Base-by-base conservation (phyloP, 1,284 basidiomycete genomes). In the Fomitiporia mediterranea region DNA sequence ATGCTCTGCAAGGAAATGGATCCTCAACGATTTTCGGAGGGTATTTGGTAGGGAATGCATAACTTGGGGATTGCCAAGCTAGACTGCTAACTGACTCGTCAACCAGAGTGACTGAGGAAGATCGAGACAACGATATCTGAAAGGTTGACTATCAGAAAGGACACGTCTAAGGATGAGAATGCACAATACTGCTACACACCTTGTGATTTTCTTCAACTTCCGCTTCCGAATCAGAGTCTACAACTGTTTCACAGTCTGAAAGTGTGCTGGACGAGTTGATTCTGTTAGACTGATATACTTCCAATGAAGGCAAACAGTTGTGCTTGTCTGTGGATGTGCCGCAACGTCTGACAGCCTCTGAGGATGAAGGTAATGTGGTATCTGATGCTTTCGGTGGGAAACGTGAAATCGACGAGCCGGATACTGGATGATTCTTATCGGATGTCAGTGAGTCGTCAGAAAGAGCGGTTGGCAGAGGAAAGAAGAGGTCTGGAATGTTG, bases 1-100 rank as follows among this genome's bases (percentile, higher is more conserved):
- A 3, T 13, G 8, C 23, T 8, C 39, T 40, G 39, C 44, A 50
- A 11, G 46, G 35, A 42, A 50, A 50, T 3, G 46, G 53, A 28
- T 49, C 53, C 9, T 49, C 53, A 7, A 38, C 5, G 15, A 30
- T 3, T 15, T 39, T 19, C 4, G 53, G 53, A 21, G 53, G 46
- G 30, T 49, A 48, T 2, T 28, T 19, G 4, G 46, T 55, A 15
- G 44, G 46, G 25, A n/a, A 49, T 15, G 34, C 46, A 42, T 50
- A 50, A 3, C 11, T 28, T 2, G 51, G 51, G 15, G 40, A 15
- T 21, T 37, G 3, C 17, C 2, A 21, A 13, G 6, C 21, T 15
- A 30, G 13, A 4, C 19, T n/a, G 7, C 9, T 5, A 15, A 4
- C 19, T 27, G 40, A 37, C 34, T 27, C 35, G 13, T 52, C 27